Evolutionary conservation across 1,284 basidiomycete species (phyloP).

Genomic region (Pterula multifida): DNA sequence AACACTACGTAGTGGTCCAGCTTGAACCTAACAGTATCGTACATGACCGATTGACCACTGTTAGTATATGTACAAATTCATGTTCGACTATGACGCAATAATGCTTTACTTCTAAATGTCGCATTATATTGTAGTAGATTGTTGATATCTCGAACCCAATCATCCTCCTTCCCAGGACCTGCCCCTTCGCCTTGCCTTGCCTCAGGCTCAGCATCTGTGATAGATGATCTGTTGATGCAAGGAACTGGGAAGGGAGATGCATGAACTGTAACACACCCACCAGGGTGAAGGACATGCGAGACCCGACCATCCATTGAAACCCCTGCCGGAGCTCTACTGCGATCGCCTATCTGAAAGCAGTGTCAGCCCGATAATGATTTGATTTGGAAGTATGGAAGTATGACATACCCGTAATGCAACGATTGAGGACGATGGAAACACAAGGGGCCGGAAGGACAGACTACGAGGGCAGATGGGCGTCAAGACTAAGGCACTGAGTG

Average conservation of each 20-base stretch:
- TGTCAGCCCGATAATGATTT: neutral
- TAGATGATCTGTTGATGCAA: conserved; percentile 79
- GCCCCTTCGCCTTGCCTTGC: conserved; percentile 33
- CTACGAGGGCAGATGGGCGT: conserved; percentile 94
- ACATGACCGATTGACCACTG: neutral
- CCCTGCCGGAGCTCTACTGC: conserved; percentile 77
- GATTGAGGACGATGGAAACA: conserved; percentile 78
- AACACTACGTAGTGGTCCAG: neutral
- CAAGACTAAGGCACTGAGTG: conserved; percentile 78
- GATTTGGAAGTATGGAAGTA: conserved; percentile 3
- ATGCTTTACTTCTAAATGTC: conserved; percentile 80
- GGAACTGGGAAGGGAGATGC: conserved; percentile 87
- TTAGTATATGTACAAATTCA: too few relatives aligned
- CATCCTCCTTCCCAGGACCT: conserved; percentile 73
- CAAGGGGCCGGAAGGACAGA: conserved; percentile 83
- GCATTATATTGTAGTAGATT: conserved; percentile 86
- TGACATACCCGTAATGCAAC: conserved; percentile 69
- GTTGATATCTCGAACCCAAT: conserved; percentile 96
- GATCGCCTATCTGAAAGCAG: conserved; percentile 60
- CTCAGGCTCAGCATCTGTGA: conserved; percentile 34
- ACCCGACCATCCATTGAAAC: conserved; percentile 89
- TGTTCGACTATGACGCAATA: conserved; percentile 52
- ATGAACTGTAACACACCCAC: conserved; percentile 77
- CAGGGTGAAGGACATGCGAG: conserved; percentile 68
- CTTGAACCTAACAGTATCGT: neutral